Evolutionary conservation across 2,329 filamentous ascomycete genomes (phyloP).

Genomic region (Cercospora sojina): DNA sequence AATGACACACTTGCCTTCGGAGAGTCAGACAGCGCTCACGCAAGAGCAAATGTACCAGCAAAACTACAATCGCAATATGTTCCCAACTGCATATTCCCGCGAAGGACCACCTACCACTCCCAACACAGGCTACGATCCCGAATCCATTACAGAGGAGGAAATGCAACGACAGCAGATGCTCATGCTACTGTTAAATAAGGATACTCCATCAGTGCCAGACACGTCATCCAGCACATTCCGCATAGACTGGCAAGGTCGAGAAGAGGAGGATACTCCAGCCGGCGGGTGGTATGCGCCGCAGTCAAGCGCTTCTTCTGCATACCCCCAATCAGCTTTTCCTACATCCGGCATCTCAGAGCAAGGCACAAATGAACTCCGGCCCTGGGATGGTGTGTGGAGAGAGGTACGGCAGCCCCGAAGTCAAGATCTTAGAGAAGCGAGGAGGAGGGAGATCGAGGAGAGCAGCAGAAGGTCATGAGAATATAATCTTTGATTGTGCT

Average conservation of each 20-base stretch:
- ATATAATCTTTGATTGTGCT: not conserved
- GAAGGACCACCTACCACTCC: constrained; percentile 20
- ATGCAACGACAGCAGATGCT: constrained; percentile 53
- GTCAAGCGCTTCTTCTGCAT: constrained; percentile 14
- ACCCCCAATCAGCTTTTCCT: constrained; percentile 23
- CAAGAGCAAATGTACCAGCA: constrained; percentile 45
- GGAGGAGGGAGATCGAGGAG: constrained; percentile 24
- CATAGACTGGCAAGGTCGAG: constrained; percentile 40
- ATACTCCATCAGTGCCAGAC: constrained; percentile 35
- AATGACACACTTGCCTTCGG: constrained; percentile 15
- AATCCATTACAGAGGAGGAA: constrained; percentile 49
- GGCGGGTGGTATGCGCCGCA: constrained; percentile 34
- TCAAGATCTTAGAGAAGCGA: constrained; percentile 22
- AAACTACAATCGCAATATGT: constrained; percentile 51
- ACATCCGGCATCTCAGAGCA: constrained; percentile 24
- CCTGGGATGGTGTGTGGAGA: constrained; percentile 39
- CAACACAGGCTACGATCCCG: constrained; percentile 34
- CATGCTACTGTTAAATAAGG: constrained; percentile 43
- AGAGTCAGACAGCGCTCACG: constrained; percentile 26
- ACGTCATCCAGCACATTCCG: constrained; percentile 44
- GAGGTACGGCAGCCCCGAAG: constrained; percentile 20
- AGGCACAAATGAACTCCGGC: constrained; percentile 27
- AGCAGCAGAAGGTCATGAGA: constrained; percentile 5
- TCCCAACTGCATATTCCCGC: constrained; percentile 37
- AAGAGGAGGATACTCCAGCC: constrained; percentile 31